A percentile compares a stretch with the other conserved stretches of the same genome.
Conservation (phyloP, 208 protist species). For the Lotmaria passim region DNA sequence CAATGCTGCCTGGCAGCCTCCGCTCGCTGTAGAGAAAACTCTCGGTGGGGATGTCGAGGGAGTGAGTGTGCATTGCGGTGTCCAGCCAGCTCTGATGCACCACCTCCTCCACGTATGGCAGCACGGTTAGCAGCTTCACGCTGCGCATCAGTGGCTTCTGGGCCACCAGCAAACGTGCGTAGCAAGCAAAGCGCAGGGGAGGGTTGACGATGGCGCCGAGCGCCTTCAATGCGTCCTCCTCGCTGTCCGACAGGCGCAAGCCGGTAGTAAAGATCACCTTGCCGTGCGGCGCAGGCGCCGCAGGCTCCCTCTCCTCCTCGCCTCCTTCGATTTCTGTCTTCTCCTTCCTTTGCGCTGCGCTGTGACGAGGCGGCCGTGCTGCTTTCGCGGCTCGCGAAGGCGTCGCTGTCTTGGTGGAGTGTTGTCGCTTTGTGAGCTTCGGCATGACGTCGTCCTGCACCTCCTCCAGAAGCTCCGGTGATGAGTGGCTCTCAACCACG, state of each 20-base stretch:
- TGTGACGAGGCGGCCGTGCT: neutral
- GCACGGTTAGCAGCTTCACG: slow-evolving; percentile 75
- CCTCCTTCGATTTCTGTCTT: neutral
- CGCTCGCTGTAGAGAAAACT: slow-evolving; percentile 40
- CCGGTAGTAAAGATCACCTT: slow-evolving; percentile 75
- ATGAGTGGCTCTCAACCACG: neutral
- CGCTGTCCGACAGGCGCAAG: slow-evolving; percentile 40
- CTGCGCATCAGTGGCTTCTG: slow-evolving; percentile 67
- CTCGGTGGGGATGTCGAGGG: slow-evolving; percentile 13
- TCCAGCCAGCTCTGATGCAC: slow-evolving; percentile 63
- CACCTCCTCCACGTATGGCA: slow-evolving; percentile 56
- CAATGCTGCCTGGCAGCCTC: slow-evolving; percentile 49
- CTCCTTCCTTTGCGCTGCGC: neutral
- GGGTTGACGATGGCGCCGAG: slow-evolving; percentile 69
- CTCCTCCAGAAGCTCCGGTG: neutral
- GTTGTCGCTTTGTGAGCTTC: neutral
- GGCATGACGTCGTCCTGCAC: neutral
- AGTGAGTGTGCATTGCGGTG: slow-evolving; percentile 39
- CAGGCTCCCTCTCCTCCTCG: neutral
- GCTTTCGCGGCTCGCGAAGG: neutral
- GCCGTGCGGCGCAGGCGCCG: neutral
- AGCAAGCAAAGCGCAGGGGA: slow-evolving; percentile 28
- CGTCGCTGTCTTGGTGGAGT: neutral
- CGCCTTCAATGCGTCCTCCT: slow-evolving; percentile 26
- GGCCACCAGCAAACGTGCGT: slow-evolving; percentile 53